Percentiles rank a stretch among this genome's conserved stretches.
Conservation (phyloP, 1,284 basidiomycete genomes). For the Irpex sp. region DNA sequence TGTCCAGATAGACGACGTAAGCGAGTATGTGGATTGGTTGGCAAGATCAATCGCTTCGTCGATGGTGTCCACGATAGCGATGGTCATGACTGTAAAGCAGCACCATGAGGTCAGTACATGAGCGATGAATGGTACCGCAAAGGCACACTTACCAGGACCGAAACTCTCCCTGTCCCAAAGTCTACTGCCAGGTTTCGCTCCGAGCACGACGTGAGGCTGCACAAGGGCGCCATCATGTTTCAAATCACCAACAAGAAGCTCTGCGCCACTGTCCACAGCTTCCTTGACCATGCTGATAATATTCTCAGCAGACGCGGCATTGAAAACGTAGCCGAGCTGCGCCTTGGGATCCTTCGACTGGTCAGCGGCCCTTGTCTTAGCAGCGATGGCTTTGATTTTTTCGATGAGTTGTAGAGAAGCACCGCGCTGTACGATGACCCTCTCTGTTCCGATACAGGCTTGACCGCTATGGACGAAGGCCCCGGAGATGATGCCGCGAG, state of each 20-base stretch:
- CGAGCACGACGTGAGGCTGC: conserved; percentile 50
- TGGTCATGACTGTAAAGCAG: conserved; percentile 35
- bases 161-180: conserved; percentile 57
- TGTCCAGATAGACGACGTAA: conserved; percentile 53
- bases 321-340: conserved; percentile 43
- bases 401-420: conserved; percentile 36
- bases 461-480: conserved; percentile 60
- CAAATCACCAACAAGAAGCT: conserved; percentile 45
- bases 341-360: conserved; percentile 12
- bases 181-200: conserved; percentile 44
- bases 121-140: background rate
- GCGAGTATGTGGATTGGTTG: conserved; percentile 51
- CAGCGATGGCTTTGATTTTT: conserved; percentile 27
- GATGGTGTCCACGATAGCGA: conserved; percentile 43
- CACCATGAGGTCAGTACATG: conserved; percentile 2
- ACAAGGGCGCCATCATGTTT: conserved; percentile 39
- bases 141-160: conserved; percentile 43
- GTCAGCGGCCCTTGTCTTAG: conserved; percentile 34
- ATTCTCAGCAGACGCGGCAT: conserved; percentile 44
- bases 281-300: conserved; percentile 47
- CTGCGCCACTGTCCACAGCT: conserved; percentile 48
- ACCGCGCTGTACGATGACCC: conserved; percentile 53
- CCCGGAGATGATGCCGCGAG: conserved; percentile 49
- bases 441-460: conserved; percentile 70
- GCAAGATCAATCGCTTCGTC: conserved; percentile 51